Evolutionary conservation across 192 early-diverging fungal species (phyloP).

Genomic region (Gamsiella multidivaricata): DNA sequence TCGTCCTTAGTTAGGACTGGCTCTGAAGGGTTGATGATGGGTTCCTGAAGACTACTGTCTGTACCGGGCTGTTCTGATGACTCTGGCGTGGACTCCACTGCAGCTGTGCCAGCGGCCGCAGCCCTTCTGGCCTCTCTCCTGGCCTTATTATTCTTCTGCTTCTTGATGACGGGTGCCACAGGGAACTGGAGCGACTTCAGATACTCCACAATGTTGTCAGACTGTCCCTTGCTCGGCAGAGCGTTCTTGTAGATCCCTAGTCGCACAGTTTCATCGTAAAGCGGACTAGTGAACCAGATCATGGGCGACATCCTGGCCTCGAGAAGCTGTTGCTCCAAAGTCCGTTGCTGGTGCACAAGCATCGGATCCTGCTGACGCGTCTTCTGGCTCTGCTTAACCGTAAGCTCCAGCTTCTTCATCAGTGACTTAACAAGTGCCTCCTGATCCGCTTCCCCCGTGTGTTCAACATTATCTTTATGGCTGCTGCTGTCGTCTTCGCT

Average conservation of each 20-base stretch:
- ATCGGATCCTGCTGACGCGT: conserved; percentile 36
- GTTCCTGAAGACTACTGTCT: no score
- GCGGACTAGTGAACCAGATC: conserved; percentile 56
- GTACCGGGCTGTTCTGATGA: no score
- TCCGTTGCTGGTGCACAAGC: conserved; percentile 28
- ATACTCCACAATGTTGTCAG: conserved; percentile 30
- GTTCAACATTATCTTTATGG: not conserved
- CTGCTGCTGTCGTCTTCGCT: not conserved
- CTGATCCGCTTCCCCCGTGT: conserved; percentile 17
- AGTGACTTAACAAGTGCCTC: conserved; percentile 28
- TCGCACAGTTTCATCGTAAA: conserved; percentile 38
- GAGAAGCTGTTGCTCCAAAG: conserved; percentile 34
- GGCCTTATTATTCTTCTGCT: conserved; percentile 25
- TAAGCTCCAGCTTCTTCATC: conserved; percentile 50
- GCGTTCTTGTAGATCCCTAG: conserved; percentile 60
- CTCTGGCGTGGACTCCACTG: no score
- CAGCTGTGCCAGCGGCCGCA: conserved; percentile 9
- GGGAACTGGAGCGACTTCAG: conserved; percentile 25
- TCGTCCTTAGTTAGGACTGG: no score
- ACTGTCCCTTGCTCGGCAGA: conserved; percentile 36
- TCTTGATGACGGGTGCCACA: conserved; percentile 5
- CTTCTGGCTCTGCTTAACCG: conserved; percentile 23
- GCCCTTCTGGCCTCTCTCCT: conserved; percentile 25
- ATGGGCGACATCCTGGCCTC: conserved; percentile 41
- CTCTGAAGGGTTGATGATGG: no score